A percentile compares a stretch with the other conserved stretches of the same genome.
These are phyloP conservation scores for Hygrophoropsis aurantiaca DNA, from an alignment of 768 basidiomycete species.

Conservation along the genomic window DNA sequence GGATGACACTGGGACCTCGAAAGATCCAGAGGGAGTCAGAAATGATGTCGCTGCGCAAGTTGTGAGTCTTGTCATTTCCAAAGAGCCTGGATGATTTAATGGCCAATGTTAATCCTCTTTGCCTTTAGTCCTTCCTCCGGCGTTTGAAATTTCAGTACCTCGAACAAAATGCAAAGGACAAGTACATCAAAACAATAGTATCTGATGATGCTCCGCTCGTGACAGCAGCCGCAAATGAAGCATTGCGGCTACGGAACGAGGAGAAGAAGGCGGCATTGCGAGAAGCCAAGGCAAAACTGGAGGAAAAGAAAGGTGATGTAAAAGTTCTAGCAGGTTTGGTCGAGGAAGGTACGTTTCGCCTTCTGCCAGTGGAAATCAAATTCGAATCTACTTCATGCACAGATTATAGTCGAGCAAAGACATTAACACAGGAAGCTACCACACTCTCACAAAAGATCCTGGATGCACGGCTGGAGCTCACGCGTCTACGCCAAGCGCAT, in stretches of 20 bases:
- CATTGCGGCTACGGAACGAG: slow-evolving; percentile 56
- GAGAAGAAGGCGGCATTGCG: slow-evolving; percentile 72
- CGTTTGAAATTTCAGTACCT: slow-evolving; percentile 89
- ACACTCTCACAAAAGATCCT: slow-evolving; percentile 73
- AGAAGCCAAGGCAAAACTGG: slow-evolving; percentile 59
- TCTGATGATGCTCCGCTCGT: slow-evolving; percentile 83
- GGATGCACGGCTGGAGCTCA: slow-evolving; percentile 77
- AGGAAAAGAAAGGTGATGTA: slow-evolving; percentile 62
- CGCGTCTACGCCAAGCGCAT: slow-evolving; percentile 78
- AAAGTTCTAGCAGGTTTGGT: slow-evolving; percentile 63
- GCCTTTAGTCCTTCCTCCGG: slow-evolving; percentile 61
- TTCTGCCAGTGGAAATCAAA: not conserved
- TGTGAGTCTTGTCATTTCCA: slow-evolving; percentile 36
- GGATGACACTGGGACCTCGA: slow-evolving; percentile 23
- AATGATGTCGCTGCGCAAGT: slow-evolving; percentile 60
- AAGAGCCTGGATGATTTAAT: slow-evolving; percentile 1
- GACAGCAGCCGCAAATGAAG: slow-evolving; percentile 77
- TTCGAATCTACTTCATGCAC: not conserved
- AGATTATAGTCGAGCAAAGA: slow-evolving; percentile 64
- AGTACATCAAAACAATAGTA: slow-evolving; percentile 84
- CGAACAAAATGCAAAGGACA: slow-evolving; percentile 88
- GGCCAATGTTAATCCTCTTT: not conserved
- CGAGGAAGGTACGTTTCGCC: slow-evolving; percentile 53
- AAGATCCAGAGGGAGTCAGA: slow-evolving; percentile 57
- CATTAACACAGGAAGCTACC: slow-evolving; percentile 52